phyloP scores from a whole-genome alignment of 2,329 filamentous ascomycete species.

The Penicillium sp. region DNA sequence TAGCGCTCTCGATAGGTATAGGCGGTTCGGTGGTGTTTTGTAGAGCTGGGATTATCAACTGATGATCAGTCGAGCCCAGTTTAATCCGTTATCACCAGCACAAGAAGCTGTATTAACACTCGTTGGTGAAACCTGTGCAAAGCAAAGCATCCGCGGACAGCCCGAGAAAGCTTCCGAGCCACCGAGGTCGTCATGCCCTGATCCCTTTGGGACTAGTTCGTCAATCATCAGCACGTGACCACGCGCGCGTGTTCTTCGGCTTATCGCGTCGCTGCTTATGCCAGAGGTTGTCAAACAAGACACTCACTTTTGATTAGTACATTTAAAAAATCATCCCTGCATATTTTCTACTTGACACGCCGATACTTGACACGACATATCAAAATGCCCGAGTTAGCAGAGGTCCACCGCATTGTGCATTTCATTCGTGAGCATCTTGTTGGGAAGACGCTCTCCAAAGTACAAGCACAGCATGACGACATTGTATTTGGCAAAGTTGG shows the following conservation, averaged over 20 bases:
- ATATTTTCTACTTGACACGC: background rate
- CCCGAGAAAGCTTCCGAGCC: background rate
- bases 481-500: constrained; percentile 90
- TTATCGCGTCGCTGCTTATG: background rate
- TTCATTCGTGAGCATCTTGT: constrained; percentile 80
- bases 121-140: background rate
- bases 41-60: background rate
- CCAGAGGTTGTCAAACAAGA: background rate
- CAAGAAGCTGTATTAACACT: background rate
- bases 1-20: background rate
- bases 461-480: constrained; percentile 70
- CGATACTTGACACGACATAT: background rate
- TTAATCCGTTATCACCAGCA: too few relatives aligned
- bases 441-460: constrained; percentile 70
- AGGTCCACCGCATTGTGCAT: constrained; percentile 81
- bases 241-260: background rate
- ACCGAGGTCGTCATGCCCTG: background rate
- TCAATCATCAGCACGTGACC: constrained; percentile 4
- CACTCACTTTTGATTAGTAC: constrained; percentile 4
- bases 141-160: background rate
- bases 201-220: background rate
- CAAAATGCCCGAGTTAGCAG: constrained; percentile 49
- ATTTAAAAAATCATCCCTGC: background rate
- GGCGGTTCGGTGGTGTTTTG: background rate
- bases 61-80: background rate